Evolutionary conservation across 2,329 filamentous ascomycete species (phyloP), one percentile per base, ranked within the genome.

Genomic region (Penicillium sumatraense): DNA sequence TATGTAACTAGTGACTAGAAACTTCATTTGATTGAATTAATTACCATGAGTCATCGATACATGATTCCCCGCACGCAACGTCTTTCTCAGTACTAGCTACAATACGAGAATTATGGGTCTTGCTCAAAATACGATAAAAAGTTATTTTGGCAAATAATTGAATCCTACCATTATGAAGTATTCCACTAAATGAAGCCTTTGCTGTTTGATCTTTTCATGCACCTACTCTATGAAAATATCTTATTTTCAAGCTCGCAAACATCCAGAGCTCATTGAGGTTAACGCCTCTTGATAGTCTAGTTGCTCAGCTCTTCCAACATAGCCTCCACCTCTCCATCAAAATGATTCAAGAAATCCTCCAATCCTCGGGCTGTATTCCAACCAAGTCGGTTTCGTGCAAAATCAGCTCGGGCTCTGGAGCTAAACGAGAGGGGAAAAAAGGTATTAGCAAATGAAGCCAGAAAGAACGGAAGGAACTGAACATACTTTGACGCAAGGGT

Each of bases 401-500:
- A 49, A 36, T 49, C 46, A 27, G 46, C 46, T 14, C 46, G 31
- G 27, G 46, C 46, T 26, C 46, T 35, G 8, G 46, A 49, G 13
- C 46, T 49, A 36, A 21, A n/a, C n/a, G n/a, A n/a, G n/a, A n/a
- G n/a, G n/a, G n/a, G n/a, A n/a, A 38, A 1, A 14, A 40, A 20
- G 36, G 9, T 14, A 18, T 49, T 14, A 49, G 31, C 13, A 38
- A 16, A 13, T 6, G 16, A 26, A 3, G 9, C 44, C 11, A 23
- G 10, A 18, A 27, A 16, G 14, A 7, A 24, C 5, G 13, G 20
- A 23, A 24, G 20, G 4, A 8, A 26, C 16, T 20, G 5, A 13
- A 49, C 31, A 3, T 40, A 49, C 46, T 49, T 49, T 20, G 46
- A 49, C 18, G 46, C 46, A 24, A 49, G 46, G 18, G 46, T 16